phyloP scores from a whole-genome alignment of 2,329 filamentous ascomycete genomes.

The Colletotrichum orchidophilum region DNA sequence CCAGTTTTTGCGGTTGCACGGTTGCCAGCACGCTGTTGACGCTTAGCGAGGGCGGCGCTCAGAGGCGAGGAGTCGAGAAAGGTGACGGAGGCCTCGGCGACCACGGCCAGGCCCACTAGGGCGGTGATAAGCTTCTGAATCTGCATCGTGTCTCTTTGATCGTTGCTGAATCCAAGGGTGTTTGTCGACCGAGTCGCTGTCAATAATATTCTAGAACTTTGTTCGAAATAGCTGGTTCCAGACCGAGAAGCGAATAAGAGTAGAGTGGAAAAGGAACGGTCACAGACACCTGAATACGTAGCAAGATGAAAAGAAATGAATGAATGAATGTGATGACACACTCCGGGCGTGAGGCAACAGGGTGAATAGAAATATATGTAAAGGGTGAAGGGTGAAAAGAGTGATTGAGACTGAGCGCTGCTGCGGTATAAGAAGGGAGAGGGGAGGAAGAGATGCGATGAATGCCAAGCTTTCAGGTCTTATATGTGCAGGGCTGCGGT shows the following conservation, averaged over 20 bases:
- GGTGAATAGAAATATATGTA: constrained; percentile 37
- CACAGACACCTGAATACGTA: constrained; percentile 49
- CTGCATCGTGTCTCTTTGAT: constrained; percentile 55
- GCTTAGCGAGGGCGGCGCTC: constrained; percentile 48
- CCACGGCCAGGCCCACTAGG: constrained; percentile 57
- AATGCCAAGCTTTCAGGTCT: constrained; percentile 52
- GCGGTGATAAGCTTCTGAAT: constrained; percentile 56
- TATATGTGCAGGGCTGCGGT: constrained; percentile 46
- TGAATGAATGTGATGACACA: constrained; percentile 62
- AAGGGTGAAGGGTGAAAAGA: constrained; percentile 37
- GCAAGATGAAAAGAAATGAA: constrained; percentile 47
- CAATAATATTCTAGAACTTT: constrained; percentile 33
- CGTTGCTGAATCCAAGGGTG: constrained; percentile 12
- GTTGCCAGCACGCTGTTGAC: constrained; percentile 46
- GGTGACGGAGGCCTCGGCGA: constrained; percentile 56
- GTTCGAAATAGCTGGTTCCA: constrained; percentile 55
- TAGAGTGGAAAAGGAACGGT: constrained; percentile 55
- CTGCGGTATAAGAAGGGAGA: constrained; percentile 37
- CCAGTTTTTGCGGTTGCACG: constrained; percentile 35
- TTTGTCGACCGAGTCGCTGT: constrained; percentile 35
- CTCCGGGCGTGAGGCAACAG: constrained; percentile 55
- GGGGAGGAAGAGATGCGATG: constrained; percentile 42
- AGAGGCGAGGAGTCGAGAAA: constrained; percentile 46
- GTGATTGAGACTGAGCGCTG: constrained; percentile 38
- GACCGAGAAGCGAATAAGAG: constrained; percentile 52